Evolutionary conservation across 495 filamentous ascomycete genomes (phyloP).

Genomic region (Xylaria palmicola): DNA sequence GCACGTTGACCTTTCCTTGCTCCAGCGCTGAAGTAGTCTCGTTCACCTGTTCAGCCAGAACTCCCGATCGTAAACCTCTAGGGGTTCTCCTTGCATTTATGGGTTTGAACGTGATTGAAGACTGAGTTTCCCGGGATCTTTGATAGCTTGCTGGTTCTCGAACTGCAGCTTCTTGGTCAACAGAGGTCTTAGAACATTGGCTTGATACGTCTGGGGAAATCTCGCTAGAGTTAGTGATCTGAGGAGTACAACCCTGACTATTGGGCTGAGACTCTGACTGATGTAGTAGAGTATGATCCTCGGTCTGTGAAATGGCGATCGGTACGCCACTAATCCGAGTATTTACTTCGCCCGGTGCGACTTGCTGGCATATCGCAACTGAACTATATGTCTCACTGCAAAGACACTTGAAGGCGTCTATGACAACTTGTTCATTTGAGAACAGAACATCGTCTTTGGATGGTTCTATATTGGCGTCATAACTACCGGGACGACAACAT

Average conservation of each 20-base stretch:
- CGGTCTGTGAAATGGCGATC: not conserved
- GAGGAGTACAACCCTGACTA: not conserved
- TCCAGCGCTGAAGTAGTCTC: slow-evolving; percentile 11
- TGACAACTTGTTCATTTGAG: slow-evolving; percentile 54
- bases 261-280: not conserved
- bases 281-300: not conserved
- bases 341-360: not conserved
- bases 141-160: not conserved
- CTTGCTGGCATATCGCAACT: not conserved
- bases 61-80: not conserved
- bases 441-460: slow-evolving; percentile 89
- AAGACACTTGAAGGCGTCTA: slow-evolving; percentile 50
- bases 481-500: slow-evolving; percentile 64
- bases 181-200: not conserved
- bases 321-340: not conserved
- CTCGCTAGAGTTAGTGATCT: not conserved
- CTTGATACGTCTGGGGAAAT: not conserved
- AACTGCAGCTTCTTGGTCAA: not conserved
- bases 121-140: not conserved
- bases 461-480: slow-evolving; percentile 89
- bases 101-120: slow-evolving; percentile 6
- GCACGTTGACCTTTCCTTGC: slow-evolving; percentile 41
- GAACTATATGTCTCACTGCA: slow-evolving; percentile 52
- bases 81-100: slow-evolving; percentile 1
- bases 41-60: not conserved